Evolutionary conservation across 2,329 filamentous ascomycete species (phyloP).

Genomic region (Exutisphaerella laricina): DNA sequence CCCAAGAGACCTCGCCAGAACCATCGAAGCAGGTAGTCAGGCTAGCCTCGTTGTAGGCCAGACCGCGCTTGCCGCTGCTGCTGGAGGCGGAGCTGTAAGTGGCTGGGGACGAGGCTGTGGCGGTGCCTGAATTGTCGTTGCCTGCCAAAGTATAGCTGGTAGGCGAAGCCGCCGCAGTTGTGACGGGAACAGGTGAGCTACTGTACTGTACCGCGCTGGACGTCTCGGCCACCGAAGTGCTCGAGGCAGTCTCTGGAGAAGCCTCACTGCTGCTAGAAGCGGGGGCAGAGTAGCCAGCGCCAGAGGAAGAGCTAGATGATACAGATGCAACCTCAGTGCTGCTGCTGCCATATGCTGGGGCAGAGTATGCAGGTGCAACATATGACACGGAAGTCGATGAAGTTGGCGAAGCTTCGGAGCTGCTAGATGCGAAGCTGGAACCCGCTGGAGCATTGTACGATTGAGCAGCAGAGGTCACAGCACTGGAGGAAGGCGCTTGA

Average conservation of each 20-base stretch:
- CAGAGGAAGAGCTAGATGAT: slow-evolving; percentile 10
- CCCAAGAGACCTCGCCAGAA: slow-evolving; percentile 51
- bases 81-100: slow-evolving; percentile 15
- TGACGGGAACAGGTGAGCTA: slow-evolving; percentile 7
- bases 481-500: slow-evolving; percentile 4
- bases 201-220: slow-evolving; percentile 2
- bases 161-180: slow-evolving; percentile 5
- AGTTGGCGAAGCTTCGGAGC: slow-evolving; percentile 12
- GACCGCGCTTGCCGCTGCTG: slow-evolving; percentile 54
- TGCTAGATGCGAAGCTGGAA: slow-evolving; percentile 3
- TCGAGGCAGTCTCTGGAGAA: slow-evolving; percentile 1
- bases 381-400: slow-evolving; percentile 13
- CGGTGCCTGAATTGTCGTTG: slow-evolving; percentile 12
- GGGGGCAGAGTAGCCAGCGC: slow-evolving; percentile 17
- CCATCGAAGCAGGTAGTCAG: slow-evolving; percentile 50
- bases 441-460: slow-evolving; percentile 5
- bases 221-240: slow-evolving; percentile 9
- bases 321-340: slow-evolving; percentile 19
- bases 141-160: slow-evolving; percentile 5
- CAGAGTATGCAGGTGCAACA: slow-evolving; percentile 14
- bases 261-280: slow-evolving; percentile 10
- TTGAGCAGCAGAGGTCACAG: slow-evolving; percentile 7
- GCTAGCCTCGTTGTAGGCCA: slow-evolving; percentile 59
- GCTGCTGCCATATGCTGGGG: slow-evolving; percentile 5
- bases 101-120: slow-evolving; percentile 18